phyloP scores from a whole-genome alignment of 768 basidiomycete species.

The Naganishia friedmannii region DNA sequence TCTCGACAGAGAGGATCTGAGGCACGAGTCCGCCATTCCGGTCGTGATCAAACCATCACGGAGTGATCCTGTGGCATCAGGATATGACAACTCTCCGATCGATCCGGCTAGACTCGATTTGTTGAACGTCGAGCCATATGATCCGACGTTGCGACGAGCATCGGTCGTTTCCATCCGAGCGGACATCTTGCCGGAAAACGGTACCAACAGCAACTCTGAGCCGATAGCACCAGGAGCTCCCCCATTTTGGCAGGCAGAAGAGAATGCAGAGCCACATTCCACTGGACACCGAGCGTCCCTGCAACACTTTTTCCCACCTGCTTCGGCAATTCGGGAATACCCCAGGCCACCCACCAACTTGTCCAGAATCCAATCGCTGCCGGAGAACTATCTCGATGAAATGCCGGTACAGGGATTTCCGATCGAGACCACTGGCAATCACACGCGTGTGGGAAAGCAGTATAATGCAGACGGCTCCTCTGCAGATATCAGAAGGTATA shows the following conservation, averaged over 20 bases:
- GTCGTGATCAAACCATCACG: constrained; percentile 19
- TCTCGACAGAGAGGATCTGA: neutral
- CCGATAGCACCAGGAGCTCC: neutral
- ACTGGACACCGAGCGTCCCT: constrained; percentile 38
- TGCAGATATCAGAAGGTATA: neutral
- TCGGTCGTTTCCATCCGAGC: constrained; percentile 5
- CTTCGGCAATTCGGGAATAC: constrained; percentile 12
- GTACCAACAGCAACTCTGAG: neutral
- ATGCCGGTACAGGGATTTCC: neutral
- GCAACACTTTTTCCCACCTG: constrained; percentile 7
- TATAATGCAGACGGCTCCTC: neutral
- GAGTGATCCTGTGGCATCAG: constrained; percentile 39
- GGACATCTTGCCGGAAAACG: constrained; percentile 9
- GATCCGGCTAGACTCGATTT: constrained; percentile 5
- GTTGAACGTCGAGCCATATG: constrained; percentile 1
- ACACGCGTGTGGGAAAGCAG: neutral
- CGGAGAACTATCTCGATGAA: constrained; percentile 23
- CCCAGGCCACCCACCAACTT: constrained; percentile 24
- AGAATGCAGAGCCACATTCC: neutral
- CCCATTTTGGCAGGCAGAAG: neutral
- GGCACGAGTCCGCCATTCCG: constrained; percentile 2
- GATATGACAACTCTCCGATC: constrained; percentile 38
- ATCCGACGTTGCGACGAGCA: neutral
- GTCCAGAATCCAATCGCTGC: constrained; percentile 41
- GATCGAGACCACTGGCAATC: neutral